Evolutionary conservation across 2,329 filamentous ascomycete species (phyloP).

Genomic region (Pezicula carpinea): DNA sequence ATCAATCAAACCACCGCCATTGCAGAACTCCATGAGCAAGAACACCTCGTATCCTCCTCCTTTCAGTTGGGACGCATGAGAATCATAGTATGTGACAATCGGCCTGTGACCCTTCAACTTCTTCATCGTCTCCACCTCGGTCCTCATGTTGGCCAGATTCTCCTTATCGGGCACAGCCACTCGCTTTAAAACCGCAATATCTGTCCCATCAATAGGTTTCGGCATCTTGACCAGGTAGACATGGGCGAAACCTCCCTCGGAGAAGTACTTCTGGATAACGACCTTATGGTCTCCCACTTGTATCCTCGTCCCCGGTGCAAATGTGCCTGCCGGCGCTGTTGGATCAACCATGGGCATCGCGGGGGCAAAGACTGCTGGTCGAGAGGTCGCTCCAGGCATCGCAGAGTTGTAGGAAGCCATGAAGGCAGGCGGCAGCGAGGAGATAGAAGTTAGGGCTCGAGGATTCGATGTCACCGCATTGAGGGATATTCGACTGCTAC

Average conservation of each 20-base stretch:
- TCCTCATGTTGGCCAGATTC: constrained; percentile 90
- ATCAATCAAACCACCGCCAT: constrained; percentile 92
- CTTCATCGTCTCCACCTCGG: constrained; percentile 99
- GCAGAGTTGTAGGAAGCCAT: constrained; percentile 39
- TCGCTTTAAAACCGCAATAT: constrained; percentile 50
- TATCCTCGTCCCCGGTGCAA: constrained; percentile 90
- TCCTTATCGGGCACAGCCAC: constrained; percentile 97
- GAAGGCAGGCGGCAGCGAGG: constrained; percentile 13
- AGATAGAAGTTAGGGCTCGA: constrained; percentile 10
- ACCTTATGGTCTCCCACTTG: constrained; percentile 91
- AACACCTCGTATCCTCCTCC: constrained; percentile 97
- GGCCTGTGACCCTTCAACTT: constrained; percentile 92
- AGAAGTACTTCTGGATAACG: constrained; percentile 93
- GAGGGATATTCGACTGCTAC: constrained; percentile 8
- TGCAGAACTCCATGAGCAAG: constrained; percentile 95
- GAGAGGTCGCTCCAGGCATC: constrained; percentile 33
- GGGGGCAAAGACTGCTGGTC: constrained; percentile 40
- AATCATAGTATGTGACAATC: constrained; percentile 98
- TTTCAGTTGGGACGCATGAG: constrained; percentile 89
- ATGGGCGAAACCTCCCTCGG: constrained; percentile 96
- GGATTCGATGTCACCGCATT: constrained; percentile 26
- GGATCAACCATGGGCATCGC: constrained; percentile 35
- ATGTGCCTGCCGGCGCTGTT: constrained; percentile 72
- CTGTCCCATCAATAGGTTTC: constrained; percentile 38
- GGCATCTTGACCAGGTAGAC: constrained; percentile 93